phyloP scores from a whole-genome alignment of 2,329 filamentous ascomycete species.

The Colletotrichum euphorbiae region DNA sequence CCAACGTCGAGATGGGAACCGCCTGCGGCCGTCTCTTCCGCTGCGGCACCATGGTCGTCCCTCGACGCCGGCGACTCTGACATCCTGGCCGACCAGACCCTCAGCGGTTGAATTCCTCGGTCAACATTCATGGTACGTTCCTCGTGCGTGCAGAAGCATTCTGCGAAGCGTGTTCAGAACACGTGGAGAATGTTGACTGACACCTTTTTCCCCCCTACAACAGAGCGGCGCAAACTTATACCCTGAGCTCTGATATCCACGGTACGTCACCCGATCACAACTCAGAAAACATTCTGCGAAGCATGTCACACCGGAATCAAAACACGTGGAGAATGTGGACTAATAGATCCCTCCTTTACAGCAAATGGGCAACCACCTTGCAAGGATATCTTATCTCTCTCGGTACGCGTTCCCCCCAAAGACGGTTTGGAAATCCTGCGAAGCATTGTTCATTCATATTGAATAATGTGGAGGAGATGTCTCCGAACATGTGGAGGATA shows the following conservation, averaged over 20 bases:
- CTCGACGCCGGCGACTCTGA: constrained; percentile 16
- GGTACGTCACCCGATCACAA: not conserved
- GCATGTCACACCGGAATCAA: not conserved
- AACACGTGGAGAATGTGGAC: constrained; percentile 8
- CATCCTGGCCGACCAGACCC: constrained; percentile 2
- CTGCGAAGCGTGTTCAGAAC: constrained; percentile 2
- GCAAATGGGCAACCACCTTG: not conserved
- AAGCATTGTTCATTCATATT: not conserved
- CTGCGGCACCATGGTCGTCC: constrained; percentile 4
- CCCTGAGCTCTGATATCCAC: not conserved
- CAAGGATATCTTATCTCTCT: not conserved
- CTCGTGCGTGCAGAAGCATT: constrained; percentile 1
- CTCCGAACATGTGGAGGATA: constrained; percentile 1
- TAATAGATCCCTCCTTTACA: not conserved
- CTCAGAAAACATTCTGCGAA: constrained; percentile 1
- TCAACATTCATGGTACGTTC: not conserved
- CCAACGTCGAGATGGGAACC: constrained; percentile 17
- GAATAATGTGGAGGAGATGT: not conserved
- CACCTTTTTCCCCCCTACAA: not conserved
- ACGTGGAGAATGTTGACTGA: constrained; percentile 12
- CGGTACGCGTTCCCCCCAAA: not conserved
- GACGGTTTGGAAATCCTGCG: not conserved
- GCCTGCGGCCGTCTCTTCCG: constrained; percentile 14
- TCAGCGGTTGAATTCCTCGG: not conserved
- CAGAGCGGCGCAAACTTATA: not conserved